phyloP scores from a whole-genome alignment of 345 rosid genomes.

The Dovyalis caffra region DNA sequence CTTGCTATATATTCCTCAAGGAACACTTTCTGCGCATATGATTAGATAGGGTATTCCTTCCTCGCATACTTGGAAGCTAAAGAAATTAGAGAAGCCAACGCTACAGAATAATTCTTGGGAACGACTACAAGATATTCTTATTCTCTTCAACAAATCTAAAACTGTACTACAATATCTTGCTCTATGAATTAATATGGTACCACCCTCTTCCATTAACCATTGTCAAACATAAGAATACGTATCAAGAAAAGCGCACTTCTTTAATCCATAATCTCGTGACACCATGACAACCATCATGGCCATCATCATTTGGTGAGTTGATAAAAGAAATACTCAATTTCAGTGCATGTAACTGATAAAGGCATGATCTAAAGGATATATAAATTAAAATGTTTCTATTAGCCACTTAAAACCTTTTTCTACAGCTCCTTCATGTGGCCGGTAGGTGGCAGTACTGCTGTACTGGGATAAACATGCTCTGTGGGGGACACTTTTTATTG shows the following conservation, averaged over 20 bases:
- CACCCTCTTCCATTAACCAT: slow-evolving; percentile 3
- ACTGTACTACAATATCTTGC: slow-evolving; percentile 1
- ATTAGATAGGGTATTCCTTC: slow-evolving; percentile 18
- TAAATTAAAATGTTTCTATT: background rate
- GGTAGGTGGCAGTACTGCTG: background rate
- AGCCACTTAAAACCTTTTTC: background rate
- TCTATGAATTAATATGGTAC: background rate
- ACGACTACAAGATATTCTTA: slow-evolving; percentile 25
- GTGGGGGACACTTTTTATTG: background rate
- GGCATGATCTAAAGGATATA: background rate
- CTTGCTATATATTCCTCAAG: slow-evolving; percentile 14
- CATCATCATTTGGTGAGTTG: slow-evolving; percentile 49
- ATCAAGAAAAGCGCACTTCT: slow-evolving; percentile 14
- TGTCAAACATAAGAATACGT: slow-evolving; percentile 14
- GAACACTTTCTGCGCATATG: slow-evolving; percentile 29
- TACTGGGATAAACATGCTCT: background rate
- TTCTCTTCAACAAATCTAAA: slow-evolving; percentile 24
- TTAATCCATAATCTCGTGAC: slow-evolving; percentile 20
- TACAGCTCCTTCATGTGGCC: background rate
- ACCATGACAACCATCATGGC: slow-evolving; percentile 27
- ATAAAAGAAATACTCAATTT: slow-evolving; percentile 25
- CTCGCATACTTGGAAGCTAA: slow-evolving; percentile 10
- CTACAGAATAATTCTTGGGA: slow-evolving; percentile 17
- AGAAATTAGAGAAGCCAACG: slow-evolving; percentile 12
- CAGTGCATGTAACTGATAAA: background rate